Base-by-base conservation (phyloP, 176 grass and related monocot species). In the Rhipidocladum racemiflorum region DNA sequence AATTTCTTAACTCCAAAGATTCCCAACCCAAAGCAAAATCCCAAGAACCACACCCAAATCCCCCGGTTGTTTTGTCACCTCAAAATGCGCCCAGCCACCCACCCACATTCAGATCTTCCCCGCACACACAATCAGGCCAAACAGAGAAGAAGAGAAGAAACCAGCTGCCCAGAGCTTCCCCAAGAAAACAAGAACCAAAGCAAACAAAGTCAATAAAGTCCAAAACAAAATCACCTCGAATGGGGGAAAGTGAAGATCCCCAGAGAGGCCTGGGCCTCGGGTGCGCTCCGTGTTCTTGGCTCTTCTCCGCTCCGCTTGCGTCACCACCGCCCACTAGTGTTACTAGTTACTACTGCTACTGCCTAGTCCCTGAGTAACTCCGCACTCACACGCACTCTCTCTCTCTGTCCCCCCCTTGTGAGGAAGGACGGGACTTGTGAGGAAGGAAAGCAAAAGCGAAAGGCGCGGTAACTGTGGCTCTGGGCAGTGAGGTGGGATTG, bases 211-310 rank as follows among this genome's bases (percentile, higher is more conserved):
- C 67, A 56, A 57, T 4, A 63, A 80, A 48, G 30, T 59, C 46
- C 4, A 11, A 21, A 53, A 63, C 16, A 50, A 11, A 66, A 75
- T 65, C 78, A 89, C 88, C 88, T 89, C 83, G 83, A 60, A 86
- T 28, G 55, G 28, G 27, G 57, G 57, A 28, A 69, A 29, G 72
- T 25, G 83, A 71, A 77, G 83, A 89, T 89, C 72, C 88, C 77
- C 64, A 32, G 72, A 44, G 65, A 44, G 24, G 36, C 21, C 8
- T 45, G 29, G 32, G 65, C 28, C 59, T 66, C 11, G 38, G 61
- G 2, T 20, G 10, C 14, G 35, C 42, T 23, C 67, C 74, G 27
- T 73, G 69, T 29, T 70, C 82, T 85, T 81, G 62, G 60, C 9
- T 80, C 68, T 18, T 23, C 55, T 76, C 68, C 56, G 15, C 81